Evolutionary conservation across 1,284 basidiomycete genomes (phyloP).

Genomic region (Cutaneotrichosporon cavernicola): DNA sequence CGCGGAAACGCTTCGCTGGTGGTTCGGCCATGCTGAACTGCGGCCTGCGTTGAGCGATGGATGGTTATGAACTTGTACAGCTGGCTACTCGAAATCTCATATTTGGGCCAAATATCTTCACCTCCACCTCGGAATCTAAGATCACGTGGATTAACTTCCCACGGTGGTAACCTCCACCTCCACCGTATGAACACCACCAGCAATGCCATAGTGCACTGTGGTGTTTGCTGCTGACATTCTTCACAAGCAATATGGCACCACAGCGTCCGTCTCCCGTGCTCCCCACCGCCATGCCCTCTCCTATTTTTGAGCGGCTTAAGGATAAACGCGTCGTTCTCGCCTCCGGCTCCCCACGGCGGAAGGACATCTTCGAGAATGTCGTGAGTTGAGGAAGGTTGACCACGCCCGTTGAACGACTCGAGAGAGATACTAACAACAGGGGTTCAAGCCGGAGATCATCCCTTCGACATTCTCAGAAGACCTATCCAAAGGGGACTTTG

Average conservation of each 20-base stretch:
- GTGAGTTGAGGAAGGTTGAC: constrained; percentile 57
- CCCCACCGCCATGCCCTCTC: constrained; percentile 67
- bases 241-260: constrained; percentile 7
- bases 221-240: not conserved
- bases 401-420: constrained; percentile 11
- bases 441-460: constrained; percentile 78
- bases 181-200: not conserved
- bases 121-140: constrained; percentile 1
- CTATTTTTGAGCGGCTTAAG: constrained; percentile 67
- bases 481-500: constrained; percentile 64
- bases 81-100: not conserved
- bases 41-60: not conserved
- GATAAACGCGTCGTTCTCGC: constrained; percentile 76
- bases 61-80: not conserved
- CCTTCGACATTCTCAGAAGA: constrained; percentile 87
- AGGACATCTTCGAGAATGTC: constrained; percentile 75
- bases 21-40: constrained; percentile 41
- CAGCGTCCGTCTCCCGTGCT: constrained; percentile 58
- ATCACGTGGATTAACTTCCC: not conserved
- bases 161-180: constrained; percentile 6
- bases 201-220: not conserved
- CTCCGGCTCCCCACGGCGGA: constrained; percentile 78
- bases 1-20: constrained; percentile 48
- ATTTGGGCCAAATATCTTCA: constrained; percentile 7
- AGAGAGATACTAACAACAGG: constrained; percentile 58